phyloP scores from a whole-genome alignment of 2,329 filamentous ascomycete genomes.

The Pseudocercospora fijiensis region DNA sequence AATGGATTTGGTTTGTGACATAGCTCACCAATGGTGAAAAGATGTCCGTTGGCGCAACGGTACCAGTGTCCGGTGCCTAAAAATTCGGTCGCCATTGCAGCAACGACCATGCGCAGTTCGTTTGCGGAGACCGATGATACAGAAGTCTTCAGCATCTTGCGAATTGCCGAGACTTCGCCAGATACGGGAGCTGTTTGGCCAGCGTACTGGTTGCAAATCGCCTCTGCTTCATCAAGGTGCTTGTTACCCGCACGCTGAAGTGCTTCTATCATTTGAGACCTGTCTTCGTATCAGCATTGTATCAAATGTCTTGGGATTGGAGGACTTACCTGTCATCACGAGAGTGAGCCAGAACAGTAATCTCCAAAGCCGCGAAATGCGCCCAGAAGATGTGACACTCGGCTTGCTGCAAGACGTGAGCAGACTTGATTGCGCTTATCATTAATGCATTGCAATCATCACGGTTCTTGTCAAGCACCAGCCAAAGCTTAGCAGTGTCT shows the following conservation, averaged over 20 bases:
- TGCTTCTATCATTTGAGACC: constrained; percentile 1
- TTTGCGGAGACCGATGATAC: constrained; percentile 38
- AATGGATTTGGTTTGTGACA: too few relatives aligned
- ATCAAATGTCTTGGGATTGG: not conserved
- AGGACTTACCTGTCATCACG: not conserved
- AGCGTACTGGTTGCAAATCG: constrained; percentile 29
- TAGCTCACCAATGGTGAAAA: constrained; percentile 36
- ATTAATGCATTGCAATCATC: constrained; percentile 46
- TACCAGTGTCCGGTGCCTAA: constrained; percentile 59
- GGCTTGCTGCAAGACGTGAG: constrained; percentile 46
- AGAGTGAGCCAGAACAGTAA: constrained; percentile 21
- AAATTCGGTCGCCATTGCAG: constrained; percentile 49
- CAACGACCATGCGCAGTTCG: constrained; percentile 53
- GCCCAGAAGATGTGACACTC: constrained; percentile 55
- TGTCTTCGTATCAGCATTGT: not conserved
- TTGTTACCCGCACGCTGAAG: constrained; percentile 26
- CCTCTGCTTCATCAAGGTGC: constrained; percentile 32
- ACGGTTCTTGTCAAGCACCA: constrained; percentile 41
- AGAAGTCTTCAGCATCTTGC: constrained; percentile 52
- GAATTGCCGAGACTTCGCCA: constrained; percentile 47
- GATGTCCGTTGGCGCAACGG: constrained; percentile 56
- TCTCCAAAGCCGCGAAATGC: constrained; percentile 50
- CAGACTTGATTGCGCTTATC: constrained; percentile 39
- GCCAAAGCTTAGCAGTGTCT: constrained; percentile 12
- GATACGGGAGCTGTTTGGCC: constrained; percentile 39